Evolutionary conservation across 495 filamentous ascomycete genomes (phyloP), one percentile per base, ranked within the genome.

Genomic region (Monascus purpureus): DNA sequence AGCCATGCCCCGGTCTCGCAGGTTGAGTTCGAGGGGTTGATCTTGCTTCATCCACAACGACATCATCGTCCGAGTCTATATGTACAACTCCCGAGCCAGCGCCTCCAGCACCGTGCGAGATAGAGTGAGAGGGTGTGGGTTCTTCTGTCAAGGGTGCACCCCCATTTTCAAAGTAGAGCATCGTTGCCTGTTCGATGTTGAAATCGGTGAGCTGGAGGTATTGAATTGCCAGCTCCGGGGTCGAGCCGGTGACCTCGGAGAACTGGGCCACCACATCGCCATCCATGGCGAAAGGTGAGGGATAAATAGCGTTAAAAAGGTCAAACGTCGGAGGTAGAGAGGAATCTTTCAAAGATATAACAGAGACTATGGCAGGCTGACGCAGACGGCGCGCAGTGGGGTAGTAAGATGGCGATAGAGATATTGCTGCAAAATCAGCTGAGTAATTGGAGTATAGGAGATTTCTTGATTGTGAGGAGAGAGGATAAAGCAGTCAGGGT

Each of bases 91-190:
- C 80, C n/a, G 42, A 30, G 11, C 17, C 29, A 27, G 38, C 34
- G 3, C 28, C 41, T 34, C 48, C 28, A 41, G 28, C 16, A 43
- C 39, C 12, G 43, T 31, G 40, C 23, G 42, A 53, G 13, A 43
- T 44, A 25, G 46, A 53, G 32, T 43, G 59, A 18, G 49, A 54
- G 31, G 33, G 59, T 12, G 34, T 46, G 27, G 46, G 61, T 38
- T 49, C 53, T 39, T 50, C 57, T 41, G 57, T 57, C 48, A 54
- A 55, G 16, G 40, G 53, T 50, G 72, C 55, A 60, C 82, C 62
- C 54, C 76, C 68, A 42, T 81, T 88, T 37, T 85, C 78, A 53
- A 81, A 96, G 61, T 72, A 97, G 8, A 95, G 76, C 59, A 81
- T 72, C 46, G 95, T 73, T 6, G 90, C 90, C 50, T 90, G 82